Conservation (phyloP, 2,329 filamentous ascomycete genomes). For the Daldinia eschscholtzii region DNA sequence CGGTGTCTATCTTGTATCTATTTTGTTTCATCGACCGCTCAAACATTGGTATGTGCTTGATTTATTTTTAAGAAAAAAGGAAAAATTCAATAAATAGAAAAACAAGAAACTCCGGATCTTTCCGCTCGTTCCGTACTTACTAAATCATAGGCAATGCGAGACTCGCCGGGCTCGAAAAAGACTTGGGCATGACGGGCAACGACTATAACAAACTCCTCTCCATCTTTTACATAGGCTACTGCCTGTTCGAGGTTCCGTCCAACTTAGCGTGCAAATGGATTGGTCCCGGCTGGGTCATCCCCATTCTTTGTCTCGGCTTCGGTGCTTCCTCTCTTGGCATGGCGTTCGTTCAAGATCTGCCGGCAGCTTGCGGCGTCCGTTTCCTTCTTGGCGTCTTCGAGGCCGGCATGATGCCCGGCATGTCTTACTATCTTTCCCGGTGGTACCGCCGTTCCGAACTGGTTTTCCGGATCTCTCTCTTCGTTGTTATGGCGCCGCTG, state of each 20-base stretch:
- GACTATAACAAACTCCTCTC: conserved; percentile 78
- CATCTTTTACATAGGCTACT: conserved; percentile 79
- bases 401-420: conserved; percentile 79
- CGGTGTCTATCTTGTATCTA: conserved; percentile 72
- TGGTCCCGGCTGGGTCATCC: conserved; percentile 79
- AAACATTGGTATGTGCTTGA: conserved; percentile 69
- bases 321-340: conserved; percentile 73
- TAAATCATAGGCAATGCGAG: conserved; percentile 71
- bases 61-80: no score
- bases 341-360: conserved; percentile 71
- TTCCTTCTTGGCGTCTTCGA: conserved; percentile 78
- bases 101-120: no score
- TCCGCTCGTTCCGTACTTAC: neutral
- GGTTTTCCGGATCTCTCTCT: conserved; percentile 74
- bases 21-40: conserved; percentile 79
- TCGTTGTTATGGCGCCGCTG: conserved; percentile 77
- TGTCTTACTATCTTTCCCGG: conserved; percentile 78
- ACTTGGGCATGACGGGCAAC: conserved; percentile 69
- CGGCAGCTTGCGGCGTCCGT: conserved; percentile 68
- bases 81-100: no score
- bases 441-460: conserved; percentile 80
- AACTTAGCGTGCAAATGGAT: conserved; percentile 78
- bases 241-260: conserved; percentile 77
- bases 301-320: conserved; percentile 71
- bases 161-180: conserved; percentile 73